Percentiles rank a stretch among this genome's conserved stretches.
phyloP scores from a whole-genome alignment of 768 basidiomycete species.

The Tricholoma hemisulphureum region DNA sequence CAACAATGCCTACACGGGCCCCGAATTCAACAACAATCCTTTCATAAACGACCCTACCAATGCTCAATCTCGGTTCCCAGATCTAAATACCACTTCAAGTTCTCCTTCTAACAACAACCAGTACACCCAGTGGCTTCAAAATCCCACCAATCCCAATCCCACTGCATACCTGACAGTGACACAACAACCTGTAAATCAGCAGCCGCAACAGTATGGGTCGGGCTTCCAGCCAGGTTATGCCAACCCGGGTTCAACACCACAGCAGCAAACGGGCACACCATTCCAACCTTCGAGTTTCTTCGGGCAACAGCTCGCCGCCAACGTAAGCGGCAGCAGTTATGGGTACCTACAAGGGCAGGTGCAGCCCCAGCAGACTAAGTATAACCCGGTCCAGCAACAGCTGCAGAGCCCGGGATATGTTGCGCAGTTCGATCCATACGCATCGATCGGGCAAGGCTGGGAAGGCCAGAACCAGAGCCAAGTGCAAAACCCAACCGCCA shows the following conservation, averaged over 20 bases:
- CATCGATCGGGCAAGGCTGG: constrained; percentile 44
- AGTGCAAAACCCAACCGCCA: constrained; percentile 17
- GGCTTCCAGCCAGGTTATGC: constrained; percentile 10
- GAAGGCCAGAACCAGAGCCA: constrained; percentile 25
- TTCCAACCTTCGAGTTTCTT: constrained; percentile 57
- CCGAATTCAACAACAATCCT: constrained; percentile 59
- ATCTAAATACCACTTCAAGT: constrained; percentile 47
- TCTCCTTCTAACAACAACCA: constrained; percentile 26
- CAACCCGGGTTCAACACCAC: constrained; percentile 19
- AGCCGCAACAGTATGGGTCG: constrained; percentile 29
- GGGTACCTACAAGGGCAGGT: constrained; percentile 34
- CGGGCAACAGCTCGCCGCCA: constrained; percentile 50
- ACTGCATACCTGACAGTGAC: constrained; percentile 33
- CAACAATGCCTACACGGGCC: constrained; percentile 39
- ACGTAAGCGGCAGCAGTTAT: constrained; percentile 40
- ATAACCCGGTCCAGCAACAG: constrained; percentile 48
- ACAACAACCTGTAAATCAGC: constrained; percentile 32
- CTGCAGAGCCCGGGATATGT: constrained; percentile 46
- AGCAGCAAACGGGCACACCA: constrained; percentile 18
- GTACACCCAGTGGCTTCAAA: constrained; percentile 40
- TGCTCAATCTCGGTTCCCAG: constrained; percentile 60
- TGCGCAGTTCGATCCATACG: constrained; percentile 54
- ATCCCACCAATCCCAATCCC: constrained; percentile 14
- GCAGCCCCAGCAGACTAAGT: constrained; percentile 26
- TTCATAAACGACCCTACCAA: constrained; percentile 56